Evolutionary conservation across 1,284 basidiomycete genomes (phyloP), one percentile per base, ranked within the genome.

Genomic region (Cryptococcus hybrid): DNA sequence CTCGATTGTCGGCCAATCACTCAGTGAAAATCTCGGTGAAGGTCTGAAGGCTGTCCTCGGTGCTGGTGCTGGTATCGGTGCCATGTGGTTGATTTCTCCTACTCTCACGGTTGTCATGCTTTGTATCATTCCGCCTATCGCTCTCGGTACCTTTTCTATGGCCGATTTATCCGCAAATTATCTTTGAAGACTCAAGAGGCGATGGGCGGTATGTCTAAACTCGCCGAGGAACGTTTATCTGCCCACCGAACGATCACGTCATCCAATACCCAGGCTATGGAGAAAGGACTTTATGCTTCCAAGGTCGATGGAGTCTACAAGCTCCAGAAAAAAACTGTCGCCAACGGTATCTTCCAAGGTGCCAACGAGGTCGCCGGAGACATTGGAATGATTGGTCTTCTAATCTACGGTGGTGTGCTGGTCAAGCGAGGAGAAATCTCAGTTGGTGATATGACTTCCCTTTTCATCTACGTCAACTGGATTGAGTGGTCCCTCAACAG

Each of bases 391-490:
- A 77, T 77, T 43, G 75, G 73, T 5, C 54, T 77, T 7, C 58
- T 77, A 42, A 67, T 77, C 30, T 77, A 77, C 56, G 75, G 75
- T 4, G 75, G 75, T 55, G 66, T 74, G 7, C 58, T 75, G 52
- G 72, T 77, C 12, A 66, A 62, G 57, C 57, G 70, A 30, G 73
- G 75, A 40, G 71, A 75, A 47, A 73, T 77, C 47, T 60, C 68
- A 5, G 69, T 77, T 47, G 75, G 75, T 50, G 75, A 77, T 61
- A 75, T 77, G 73, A 77, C 75, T 15, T 71, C 71, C 13, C 62
- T 73, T 48, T 71, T 77, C 54, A 77, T 77, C 48, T 77, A 77
- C 51, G 73, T 77, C 61, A 75, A 75, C 58, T 77, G 75, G 75
- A 75, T 77, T 44, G 75, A 77, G 52, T 77, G 73, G 73, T 65